Evolutionary conservation across 345 rosid species (phyloP).

Genomic region (Mangifera indica): DNA sequence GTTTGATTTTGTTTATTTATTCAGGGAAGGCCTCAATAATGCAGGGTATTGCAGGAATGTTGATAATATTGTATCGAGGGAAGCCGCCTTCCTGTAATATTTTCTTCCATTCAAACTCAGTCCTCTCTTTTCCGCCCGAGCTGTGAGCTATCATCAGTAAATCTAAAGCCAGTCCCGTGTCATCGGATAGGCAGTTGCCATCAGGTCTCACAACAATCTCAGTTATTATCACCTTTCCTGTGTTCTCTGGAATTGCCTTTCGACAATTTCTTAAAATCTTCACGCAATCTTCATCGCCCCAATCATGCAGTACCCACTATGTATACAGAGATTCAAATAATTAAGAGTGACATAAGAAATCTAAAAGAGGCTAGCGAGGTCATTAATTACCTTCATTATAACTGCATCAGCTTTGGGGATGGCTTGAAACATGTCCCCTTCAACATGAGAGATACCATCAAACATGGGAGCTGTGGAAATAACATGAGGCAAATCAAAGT

Average conservation of each 20-base stretch:
- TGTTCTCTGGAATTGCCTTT: constrained; percentile 22
- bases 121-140: constrained; percentile 33
- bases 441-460: constrained; percentile 28
- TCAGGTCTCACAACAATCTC: constrained; percentile 25
- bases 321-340: neutral
- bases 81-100: constrained; percentile 32
- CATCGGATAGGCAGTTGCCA: constrained; percentile 3
- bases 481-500: constrained; percentile 47
- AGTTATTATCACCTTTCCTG: constrained; percentile 26
- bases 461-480: constrained; percentile 29
- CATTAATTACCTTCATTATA: constrained; percentile 29
- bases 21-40: constrained; percentile 37
- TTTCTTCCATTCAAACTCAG: constrained; percentile 35
- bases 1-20: neutral
- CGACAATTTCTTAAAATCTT: constrained; percentile 29
- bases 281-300: constrained; percentile 32
- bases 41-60: constrained; percentile 23
- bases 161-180: constrained; percentile 21
- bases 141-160: constrained; percentile 29
- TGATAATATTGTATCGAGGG: constrained; percentile 32
- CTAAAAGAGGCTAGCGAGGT: too few species aligned
- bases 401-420: constrained; percentile 37
- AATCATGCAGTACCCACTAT: constrained; percentile 29
- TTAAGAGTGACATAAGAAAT: neutral
- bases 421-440: constrained; percentile 36